Percentiles rank a stretch among this genome's conserved stretches.
These are phyloP conservation scores for Hericium alpestre DNA, from an alignment of 768 basidiomycete genomes.

Conservation along the genomic window DNA sequence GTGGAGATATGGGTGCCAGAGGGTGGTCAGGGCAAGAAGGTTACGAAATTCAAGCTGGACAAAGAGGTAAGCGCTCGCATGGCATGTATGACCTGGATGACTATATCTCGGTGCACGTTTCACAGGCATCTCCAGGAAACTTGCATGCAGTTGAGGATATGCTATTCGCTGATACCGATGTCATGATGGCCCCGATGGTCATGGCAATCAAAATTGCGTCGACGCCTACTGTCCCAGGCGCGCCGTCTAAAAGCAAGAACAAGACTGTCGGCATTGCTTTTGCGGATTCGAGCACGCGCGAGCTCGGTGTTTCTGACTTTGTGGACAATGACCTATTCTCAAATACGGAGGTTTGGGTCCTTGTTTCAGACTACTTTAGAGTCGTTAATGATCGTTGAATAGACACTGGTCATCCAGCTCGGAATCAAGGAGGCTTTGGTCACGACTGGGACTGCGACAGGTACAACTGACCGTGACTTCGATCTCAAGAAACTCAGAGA, in stretches of 20 bases:
- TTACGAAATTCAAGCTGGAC: conserved; percentile 62
- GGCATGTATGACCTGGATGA: background rate
- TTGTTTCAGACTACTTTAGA: background rate
- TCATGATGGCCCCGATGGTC: conserved; percentile 76
- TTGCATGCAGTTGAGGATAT: conserved; percentile 40
- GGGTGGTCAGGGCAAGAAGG: conserved; percentile 63
- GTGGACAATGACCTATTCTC: conserved; percentile 93
- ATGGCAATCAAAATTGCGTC: conserved; percentile 76
- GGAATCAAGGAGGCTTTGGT: conserved; percentile 95
- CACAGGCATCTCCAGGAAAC: conserved; percentile 64
- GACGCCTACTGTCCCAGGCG: conserved; percentile 31
- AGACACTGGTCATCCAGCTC: conserved; percentile 93
- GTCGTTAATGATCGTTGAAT: background rate
- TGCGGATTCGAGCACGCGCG: conserved; percentile 77
- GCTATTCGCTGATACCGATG: conserved; percentile 73
- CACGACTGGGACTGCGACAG: conserved; percentile 59
- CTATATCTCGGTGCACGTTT: conserved; percentile 4
- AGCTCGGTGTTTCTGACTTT: conserved; percentile 85
- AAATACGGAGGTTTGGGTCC: conserved; percentile 68
- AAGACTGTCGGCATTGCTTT: conserved; percentile 82
- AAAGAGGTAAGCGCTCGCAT: conserved; percentile 50
- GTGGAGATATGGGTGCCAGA: conserved; percentile 86
- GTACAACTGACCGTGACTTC: conserved; percentile 71
- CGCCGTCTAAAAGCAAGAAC: conserved; percentile 40
- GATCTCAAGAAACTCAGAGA: conserved; percentile 81